Conservation (phyloP, 768 basidiomycete species). For the Lentinula guzmanii region DNA sequence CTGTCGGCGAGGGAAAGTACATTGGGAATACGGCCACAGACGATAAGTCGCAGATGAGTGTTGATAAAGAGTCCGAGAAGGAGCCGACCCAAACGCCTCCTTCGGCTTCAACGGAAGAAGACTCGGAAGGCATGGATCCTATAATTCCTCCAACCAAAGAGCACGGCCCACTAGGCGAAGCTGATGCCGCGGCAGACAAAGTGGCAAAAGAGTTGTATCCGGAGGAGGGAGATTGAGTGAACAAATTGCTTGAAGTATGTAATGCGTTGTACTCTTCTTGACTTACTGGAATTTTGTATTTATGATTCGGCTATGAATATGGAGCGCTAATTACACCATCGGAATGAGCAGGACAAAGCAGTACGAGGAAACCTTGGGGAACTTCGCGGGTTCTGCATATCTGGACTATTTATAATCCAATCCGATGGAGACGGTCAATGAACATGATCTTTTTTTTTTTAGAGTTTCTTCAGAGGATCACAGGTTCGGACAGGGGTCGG, state of each 20-base stretch:
- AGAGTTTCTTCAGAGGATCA: not conserved
- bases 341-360: not conserved
- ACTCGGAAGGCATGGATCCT: constrained; percentile 4
- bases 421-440: not conserved
- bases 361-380: not conserved
- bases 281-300: not conserved
- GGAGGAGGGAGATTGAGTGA: constrained; percentile 19
- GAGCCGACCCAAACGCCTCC: not conserved
- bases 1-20: not conserved
- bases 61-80: constrained; percentile 5
- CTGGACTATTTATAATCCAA: not conserved
- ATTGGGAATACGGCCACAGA: not conserved
- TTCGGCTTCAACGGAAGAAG: not conserved
- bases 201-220: constrained; percentile 52
- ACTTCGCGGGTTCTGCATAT: not conserved
- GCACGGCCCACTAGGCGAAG: constrained; percentile 40
- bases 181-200: constrained; percentile 44
- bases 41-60: not conserved
- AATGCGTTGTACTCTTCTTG: not conserved
- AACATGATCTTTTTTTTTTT: not conserved
- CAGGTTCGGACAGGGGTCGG: not conserved
- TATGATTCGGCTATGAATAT: not conserved
- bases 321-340: not conserved
- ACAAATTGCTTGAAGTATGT: not conserved
- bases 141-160: constrained; percentile 7